These are phyloP conservation scores for Suillus hirtellus DNA, from an alignment of 768 basidiomycete species.

Conservation along the genomic window DNA sequence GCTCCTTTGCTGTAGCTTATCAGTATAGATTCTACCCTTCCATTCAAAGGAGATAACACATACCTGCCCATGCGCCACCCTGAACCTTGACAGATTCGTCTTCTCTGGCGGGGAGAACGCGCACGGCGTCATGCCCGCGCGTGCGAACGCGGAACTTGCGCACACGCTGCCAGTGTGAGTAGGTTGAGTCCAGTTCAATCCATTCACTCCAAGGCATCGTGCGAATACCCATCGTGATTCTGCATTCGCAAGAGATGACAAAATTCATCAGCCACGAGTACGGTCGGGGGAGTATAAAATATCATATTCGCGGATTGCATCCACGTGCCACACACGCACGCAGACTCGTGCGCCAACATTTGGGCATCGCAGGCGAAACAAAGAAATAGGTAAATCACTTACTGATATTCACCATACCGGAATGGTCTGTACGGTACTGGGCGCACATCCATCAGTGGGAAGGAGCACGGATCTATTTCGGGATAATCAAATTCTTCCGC, in stretches of 20 bases:
- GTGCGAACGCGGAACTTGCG: constrained; percentile 54
- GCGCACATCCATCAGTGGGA: constrained; percentile 43
- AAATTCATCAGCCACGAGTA: neutral
- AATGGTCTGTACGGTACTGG: constrained; percentile 70
- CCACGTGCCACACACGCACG: neutral
- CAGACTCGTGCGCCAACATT: neutral
- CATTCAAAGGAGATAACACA: constrained; percentile 13
- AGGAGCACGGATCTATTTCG: constrained; percentile 40
- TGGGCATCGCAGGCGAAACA: neutral
- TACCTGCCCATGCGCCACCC: constrained; percentile 34
- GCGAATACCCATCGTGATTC: constrained; percentile 70
- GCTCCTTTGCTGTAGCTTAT: constrained; percentile 52
- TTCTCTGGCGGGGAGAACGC: constrained; percentile 43
- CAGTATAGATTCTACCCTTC: neutral
- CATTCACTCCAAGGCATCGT: constrained; percentile 70
- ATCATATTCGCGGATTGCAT: neutral
- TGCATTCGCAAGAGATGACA: constrained; percentile 23
- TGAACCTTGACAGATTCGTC: constrained; percentile 37
- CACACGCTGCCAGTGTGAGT: constrained; percentile 54
- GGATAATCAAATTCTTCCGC: constrained; percentile 56
- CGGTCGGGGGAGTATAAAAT: neutral
- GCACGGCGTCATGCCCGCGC: constrained; percentile 48
- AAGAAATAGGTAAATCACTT: constrained; percentile 23
- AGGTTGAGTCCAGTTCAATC: constrained; percentile 71
- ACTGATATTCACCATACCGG: constrained; percentile 65